Conservation (phyloP, 352 stramenopile species). For the Pythium utonaiense region DNA sequence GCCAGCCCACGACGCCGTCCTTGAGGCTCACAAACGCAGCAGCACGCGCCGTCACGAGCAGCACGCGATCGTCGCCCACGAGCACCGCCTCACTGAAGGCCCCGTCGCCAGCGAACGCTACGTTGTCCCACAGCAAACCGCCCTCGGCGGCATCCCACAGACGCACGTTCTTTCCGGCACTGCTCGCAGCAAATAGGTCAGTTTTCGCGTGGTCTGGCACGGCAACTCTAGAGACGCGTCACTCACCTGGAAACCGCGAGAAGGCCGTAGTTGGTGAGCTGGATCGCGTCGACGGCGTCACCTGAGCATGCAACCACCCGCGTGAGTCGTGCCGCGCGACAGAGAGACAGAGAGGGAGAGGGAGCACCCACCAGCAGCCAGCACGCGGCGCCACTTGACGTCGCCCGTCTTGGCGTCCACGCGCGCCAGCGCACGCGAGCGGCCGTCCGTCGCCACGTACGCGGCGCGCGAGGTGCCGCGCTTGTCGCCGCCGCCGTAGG, state of each 20-base stretch:
- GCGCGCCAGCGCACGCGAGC: conserved; percentile 55
- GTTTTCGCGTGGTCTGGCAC: too few species aligned
- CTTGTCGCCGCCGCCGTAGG: conserved; percentile 45
- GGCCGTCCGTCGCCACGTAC: conserved; percentile 69
- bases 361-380: conserved; percentile 34
- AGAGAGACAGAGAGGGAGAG: not conserved
- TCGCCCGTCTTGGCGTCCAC: conserved; percentile 64
- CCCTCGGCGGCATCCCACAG: conserved; percentile 67
- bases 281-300: conserved; percentile 63
- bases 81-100: conserved; percentile 44
- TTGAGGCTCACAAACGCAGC: conserved; percentile 57
- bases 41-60: conserved; percentile 44
- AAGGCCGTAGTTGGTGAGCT: conserved; percentile 65
- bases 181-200: conserved; percentile 12
- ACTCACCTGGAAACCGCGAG: conserved; percentile 62
- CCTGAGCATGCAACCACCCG: conserved; percentile 23
- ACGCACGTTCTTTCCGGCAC: conserved; percentile 49
- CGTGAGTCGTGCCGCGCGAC: too few species aligned
- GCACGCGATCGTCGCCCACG: conserved; percentile 41
- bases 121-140: conserved; percentile 66
- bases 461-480: conserved; percentile 44
- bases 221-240: too few species aligned
- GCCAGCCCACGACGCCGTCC: conserved; percentile 45
- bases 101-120: conserved; percentile 22
- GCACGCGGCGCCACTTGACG: conserved; percentile 75